Conservation (phyloP, 1,284 basidiomycete genomes). For the Golubevia pallescens region DNA sequence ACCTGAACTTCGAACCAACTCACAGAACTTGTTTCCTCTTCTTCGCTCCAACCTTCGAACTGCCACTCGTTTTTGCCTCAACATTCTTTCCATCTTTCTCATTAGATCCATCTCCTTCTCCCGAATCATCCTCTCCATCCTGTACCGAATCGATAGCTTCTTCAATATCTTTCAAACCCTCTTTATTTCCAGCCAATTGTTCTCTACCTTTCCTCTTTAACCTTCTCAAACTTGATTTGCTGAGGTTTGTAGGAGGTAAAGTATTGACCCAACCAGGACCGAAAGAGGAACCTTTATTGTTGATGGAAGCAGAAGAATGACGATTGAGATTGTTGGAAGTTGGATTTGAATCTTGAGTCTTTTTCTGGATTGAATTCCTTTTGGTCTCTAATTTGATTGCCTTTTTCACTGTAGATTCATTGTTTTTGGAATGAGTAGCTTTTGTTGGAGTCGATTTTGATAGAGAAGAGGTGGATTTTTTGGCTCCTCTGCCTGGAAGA, state of each 20-base stretch:
- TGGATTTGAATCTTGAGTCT: no score
- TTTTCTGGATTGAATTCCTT: no score
- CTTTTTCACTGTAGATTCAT: no score
- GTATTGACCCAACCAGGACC: neutral
- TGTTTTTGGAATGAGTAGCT: no score
- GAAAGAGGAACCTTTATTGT: neutral
- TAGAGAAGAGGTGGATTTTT: no score
- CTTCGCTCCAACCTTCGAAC: conserved; percentile 36
- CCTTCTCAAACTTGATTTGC: conserved; percentile 38
- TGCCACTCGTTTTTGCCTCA: conserved; percentile 16
- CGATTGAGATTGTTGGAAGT: no score
- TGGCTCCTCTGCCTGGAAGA: no score
- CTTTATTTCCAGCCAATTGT: conserved; percentile 40
- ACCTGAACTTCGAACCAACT: conserved; percentile 13
- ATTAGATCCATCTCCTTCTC: conserved; percentile 1
- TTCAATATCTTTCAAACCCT: conserved; percentile 40
- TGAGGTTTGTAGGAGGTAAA: neutral
- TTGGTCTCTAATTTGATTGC: no score
- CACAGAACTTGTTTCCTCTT: conserved; percentile 40
- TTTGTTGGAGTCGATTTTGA: no score
- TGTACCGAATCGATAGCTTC: conserved; percentile 28
- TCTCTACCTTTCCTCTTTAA: conserved; percentile 44
- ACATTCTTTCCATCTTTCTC: conserved; percentile 2
- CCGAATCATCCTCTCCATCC: conserved; percentile 15
- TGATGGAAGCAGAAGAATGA: no score